Percentiles rank a stretch among this genome's conserved stretches.
phyloP scores from a whole-genome alignment of 305 asterid genomes.

The Fraxinus ornus region DNA sequence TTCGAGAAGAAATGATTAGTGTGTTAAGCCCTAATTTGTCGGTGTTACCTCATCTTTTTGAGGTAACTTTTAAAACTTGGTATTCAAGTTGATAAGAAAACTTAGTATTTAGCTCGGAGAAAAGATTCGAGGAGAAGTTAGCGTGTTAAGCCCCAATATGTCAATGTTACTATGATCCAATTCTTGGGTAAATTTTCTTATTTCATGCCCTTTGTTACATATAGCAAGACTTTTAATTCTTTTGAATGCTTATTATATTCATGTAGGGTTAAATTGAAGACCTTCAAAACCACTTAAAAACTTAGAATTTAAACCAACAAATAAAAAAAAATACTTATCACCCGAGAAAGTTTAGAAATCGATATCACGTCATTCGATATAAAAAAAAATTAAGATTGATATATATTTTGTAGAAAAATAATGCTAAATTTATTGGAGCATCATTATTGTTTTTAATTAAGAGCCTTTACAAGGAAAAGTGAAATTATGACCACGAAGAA shows the following conservation, averaged over 20 bases:
- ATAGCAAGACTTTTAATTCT: not conserved
- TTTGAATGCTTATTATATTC: too few species aligned
- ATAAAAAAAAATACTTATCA: too few species aligned
- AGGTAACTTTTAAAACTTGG: too few species aligned
- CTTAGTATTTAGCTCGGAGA: not conserved
- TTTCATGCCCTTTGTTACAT: not conserved
- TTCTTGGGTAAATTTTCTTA: not conserved
- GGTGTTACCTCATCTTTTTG: too few species aligned
- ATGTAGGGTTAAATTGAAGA: too few species aligned
- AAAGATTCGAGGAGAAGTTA: not conserved
- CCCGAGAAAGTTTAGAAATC: not conserved
- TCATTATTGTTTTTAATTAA: too few species aligned
- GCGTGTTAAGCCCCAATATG: not conserved
- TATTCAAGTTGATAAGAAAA: not conserved
- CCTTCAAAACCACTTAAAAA: too few species aligned
- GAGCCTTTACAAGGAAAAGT: not conserved
- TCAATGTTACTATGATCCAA: too few species aligned
- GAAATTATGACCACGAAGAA: not conserved
- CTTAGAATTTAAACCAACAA: not conserved
- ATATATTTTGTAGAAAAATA: not conserved
- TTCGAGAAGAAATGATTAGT: too few species aligned
- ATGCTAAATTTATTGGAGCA: not conserved
- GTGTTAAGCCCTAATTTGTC: too few species aligned
- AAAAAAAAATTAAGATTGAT: not conserved
- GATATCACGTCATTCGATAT: not conserved